These are phyloP conservation scores for Nymphaea thermarum DNA, from an alignment of 164 flowering plant species.

Conservation along the genomic window DNA sequence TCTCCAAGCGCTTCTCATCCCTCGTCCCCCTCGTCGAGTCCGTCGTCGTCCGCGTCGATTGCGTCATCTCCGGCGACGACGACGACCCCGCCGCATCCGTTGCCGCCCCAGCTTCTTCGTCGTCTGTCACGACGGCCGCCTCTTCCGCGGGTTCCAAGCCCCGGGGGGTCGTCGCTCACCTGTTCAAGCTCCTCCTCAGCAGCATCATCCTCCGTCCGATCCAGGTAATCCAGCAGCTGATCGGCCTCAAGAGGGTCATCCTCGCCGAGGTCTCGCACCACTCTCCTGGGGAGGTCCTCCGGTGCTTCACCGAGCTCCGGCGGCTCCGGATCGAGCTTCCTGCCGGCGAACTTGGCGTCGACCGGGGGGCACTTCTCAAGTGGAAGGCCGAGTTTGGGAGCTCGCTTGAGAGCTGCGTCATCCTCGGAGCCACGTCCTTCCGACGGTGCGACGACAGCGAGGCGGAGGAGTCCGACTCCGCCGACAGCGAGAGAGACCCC, in stretches of 20 bases:
- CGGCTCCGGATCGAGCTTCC: constrained; percentile 37
- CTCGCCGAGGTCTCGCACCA: constrained; percentile 8
- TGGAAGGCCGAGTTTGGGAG: constrained; percentile 45
- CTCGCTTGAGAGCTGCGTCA: constrained; percentile 33
- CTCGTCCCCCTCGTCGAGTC: constrained; percentile 73
- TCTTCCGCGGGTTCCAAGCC: not conserved
- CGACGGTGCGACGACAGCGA: not conserved
- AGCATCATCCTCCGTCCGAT: constrained; percentile 18
- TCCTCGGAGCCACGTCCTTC: constrained; percentile 19
- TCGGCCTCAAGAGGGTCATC: constrained; percentile 8
- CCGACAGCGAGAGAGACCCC: not conserved
- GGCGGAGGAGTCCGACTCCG: not conserved
- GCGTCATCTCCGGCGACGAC: constrained; percentile 81
- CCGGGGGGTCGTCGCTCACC: not conserved
- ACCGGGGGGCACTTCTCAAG: constrained; percentile 23
- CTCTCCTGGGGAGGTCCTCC: constrained; percentile 34
- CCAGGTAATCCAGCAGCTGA: constrained; percentile 12
- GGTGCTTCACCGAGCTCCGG: constrained; percentile 24
- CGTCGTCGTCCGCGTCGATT: constrained; percentile 75
- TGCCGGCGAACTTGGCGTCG: constrained; percentile 28
- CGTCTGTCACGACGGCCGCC: not conserved
- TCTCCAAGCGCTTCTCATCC: constrained; percentile 54
- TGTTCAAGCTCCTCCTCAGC: not conserved
- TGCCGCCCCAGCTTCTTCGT: not conserved
- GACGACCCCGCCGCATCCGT: constrained; percentile 5